These are phyloP conservation scores for Periconia macrospinosa DNA, from an alignment of 2,329 filamentous ascomycete genomes.

Conservation along the genomic window DNA sequence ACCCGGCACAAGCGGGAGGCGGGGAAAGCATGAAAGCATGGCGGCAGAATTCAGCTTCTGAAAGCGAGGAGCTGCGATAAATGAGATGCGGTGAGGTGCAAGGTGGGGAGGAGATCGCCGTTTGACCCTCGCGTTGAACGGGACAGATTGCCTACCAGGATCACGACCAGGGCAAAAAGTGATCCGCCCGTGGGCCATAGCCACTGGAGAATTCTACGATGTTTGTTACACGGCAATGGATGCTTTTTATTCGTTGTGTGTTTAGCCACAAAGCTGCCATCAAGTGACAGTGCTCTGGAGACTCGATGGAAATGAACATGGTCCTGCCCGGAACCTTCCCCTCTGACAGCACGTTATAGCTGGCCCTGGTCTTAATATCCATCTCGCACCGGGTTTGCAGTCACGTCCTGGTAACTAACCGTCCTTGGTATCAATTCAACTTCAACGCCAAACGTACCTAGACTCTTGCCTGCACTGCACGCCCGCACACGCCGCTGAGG, in stretches of 20 bases:
- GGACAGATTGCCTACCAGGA: background rate
- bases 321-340: background rate
- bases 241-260: background rate
- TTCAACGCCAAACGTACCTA: no score
- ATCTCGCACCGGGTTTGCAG: background rate
- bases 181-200: background rate
- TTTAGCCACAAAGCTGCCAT: background rate
- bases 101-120: constrained; percentile 13
- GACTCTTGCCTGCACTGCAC: no score
- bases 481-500: no score
- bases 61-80: constrained; percentile 12
- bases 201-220: constrained; percentile 5
- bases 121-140: constrained; percentile 4
- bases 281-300: background rate
- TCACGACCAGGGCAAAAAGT: background rate
- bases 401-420: background rate
- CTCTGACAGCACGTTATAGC: background rate
- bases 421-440: no score
- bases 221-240: background rate
- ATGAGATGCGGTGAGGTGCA: constrained; percentile 19
- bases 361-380: background rate
- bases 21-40: constrained; percentile 11
- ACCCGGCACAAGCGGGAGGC: background rate
- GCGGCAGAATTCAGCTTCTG: constrained; percentile 17
- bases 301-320: background rate